Evolutionary conservation across 2,329 filamentous ascomycete species (phyloP), one percentile per base, ranked within the genome.

Genomic region (Phialophora tarda): DNA sequence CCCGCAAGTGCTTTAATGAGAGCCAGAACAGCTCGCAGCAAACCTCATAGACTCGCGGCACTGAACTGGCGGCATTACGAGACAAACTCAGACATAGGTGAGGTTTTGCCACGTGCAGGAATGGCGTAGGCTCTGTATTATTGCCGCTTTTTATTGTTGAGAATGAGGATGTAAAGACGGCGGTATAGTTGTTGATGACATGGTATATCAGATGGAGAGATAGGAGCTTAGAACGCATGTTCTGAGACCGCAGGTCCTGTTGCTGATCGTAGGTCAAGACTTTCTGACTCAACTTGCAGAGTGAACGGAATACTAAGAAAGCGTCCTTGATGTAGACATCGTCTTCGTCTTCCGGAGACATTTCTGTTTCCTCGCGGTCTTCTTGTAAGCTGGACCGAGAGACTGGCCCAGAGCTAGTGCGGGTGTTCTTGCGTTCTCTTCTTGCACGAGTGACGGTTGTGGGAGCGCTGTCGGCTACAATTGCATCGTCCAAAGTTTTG

Each of bases 1-100:
- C 90, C 68, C 96, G 88, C 87, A 99, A 91, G 73, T 92, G 90
- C 77, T 96, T 96, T 51, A 97, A 81, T 89, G 97, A 97, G 65
- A 98, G 84, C 93, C 93, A 99, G 77, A 99, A 99, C 32, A 98
- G 96, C 77, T 99, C 95, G 74, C 91, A 93, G 77, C 92, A 94
- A 50, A 98, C 92, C 75, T 98, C 94, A 74, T 98, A 99, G 0
- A 99, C 93, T 71, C 87, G 87, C 70, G 92, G 91, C 51, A 97
- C 91, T 4, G 93, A 94, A 80, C 94, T 98, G 14, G 95, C 92
- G 21, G 94, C 96, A 76, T 99, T 99, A 60, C 94, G 88, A 63
- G 93, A 97, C 72, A 99, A 87, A 78, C 93, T 96, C 48, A 99
- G 85, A 78, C 95, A 98, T 30, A 99, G 85, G 77, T 99, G 97